Conservation (phyloP, 2,329 filamentous ascomycete genomes). For the Penicillium sp. region DNA sequence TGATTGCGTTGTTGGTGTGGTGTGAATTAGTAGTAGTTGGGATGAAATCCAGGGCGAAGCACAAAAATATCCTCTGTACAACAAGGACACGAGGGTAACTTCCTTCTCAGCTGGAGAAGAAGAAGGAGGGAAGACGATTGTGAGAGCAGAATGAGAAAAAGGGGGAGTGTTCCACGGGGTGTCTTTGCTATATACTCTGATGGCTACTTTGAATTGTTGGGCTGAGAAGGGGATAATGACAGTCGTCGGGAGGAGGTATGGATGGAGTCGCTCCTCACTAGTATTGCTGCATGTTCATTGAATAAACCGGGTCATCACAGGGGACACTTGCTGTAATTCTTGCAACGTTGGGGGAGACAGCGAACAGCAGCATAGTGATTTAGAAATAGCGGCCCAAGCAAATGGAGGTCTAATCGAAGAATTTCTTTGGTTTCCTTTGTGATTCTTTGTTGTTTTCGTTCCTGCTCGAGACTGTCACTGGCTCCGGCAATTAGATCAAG, state of each 20-base stretch:
- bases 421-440: neutral
- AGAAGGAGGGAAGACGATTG: neutral
- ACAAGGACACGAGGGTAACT: neutral
- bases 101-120: neutral
- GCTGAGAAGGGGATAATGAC: slow-evolving; percentile 26
- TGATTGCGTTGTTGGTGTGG: slow-evolving; percentile 19
- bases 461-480: neutral
- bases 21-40: neutral
- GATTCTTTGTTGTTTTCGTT: slow-evolving; percentile 4
- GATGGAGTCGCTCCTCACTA: slow-evolving; percentile 2
- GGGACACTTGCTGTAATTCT: slow-evolving; percentile 18
- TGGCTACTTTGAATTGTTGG: slow-evolving; percentile 4
- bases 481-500: neutral
- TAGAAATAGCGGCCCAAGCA: slow-evolving; percentile 26
- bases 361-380: neutral
- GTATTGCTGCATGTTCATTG: slow-evolving; percentile 14
- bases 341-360: slow-evolving; percentile 11
- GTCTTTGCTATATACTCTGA: slow-evolving; percentile 26
- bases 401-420: slow-evolving; percentile 13
- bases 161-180: slow-evolving; percentile 8
- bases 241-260: slow-evolving; percentile 15
- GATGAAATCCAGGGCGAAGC: neutral
- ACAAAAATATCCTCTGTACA: neutral
- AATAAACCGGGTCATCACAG: slow-evolving; percentile 25
- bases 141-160: slow-evolving; percentile 7